Conservation (phyloP, 2,329 filamentous ascomycete genomes). For the Botryotinia calthae region DNA sequence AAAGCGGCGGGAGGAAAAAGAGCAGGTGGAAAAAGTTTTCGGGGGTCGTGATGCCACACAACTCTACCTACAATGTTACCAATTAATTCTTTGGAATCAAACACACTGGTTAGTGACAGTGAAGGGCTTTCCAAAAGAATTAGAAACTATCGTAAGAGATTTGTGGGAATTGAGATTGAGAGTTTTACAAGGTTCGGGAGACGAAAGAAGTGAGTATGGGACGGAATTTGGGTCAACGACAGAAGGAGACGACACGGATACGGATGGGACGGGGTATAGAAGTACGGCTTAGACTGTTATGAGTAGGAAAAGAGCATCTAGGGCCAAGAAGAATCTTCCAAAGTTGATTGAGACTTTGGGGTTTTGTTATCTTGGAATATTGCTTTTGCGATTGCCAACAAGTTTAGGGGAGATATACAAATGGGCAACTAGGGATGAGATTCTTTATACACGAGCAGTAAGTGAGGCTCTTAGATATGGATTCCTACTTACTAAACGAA, state of each 20-base stretch:
- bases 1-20: conserved; percentile 60
- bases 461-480: conserved; percentile 32
- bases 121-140: conserved; percentile 65
- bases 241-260: conserved; percentile 41
- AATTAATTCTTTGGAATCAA: conserved; percentile 82
- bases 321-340: conserved; percentile 48
- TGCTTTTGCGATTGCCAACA: conserved; percentile 75
- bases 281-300: conserved; percentile 49
- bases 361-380: conserved; percentile 74
- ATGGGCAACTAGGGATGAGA: conserved; percentile 65
- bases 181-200: conserved; percentile 43
- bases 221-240: conserved; percentile 41
- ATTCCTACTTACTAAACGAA: neutral
- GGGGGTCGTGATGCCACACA: conserved; percentile 67
- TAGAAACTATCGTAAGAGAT: conserved; percentile 78
- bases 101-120: conserved; percentile 67
- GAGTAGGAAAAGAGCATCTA: conserved; percentile 28
- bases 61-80: conserved; percentile 79
- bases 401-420: conserved; percentile 67
- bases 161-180: conserved; percentile 67
- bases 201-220: conserved; percentile 36
- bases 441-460: conserved; percentile 71
- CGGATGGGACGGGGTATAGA: conserved; percentile 39
- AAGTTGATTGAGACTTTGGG: conserved; percentile 71
- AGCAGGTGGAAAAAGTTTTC: conserved; percentile 55